phyloP scores from a whole-genome alignment of 805 yeast species.

The Saturnispora sekii region DNA sequence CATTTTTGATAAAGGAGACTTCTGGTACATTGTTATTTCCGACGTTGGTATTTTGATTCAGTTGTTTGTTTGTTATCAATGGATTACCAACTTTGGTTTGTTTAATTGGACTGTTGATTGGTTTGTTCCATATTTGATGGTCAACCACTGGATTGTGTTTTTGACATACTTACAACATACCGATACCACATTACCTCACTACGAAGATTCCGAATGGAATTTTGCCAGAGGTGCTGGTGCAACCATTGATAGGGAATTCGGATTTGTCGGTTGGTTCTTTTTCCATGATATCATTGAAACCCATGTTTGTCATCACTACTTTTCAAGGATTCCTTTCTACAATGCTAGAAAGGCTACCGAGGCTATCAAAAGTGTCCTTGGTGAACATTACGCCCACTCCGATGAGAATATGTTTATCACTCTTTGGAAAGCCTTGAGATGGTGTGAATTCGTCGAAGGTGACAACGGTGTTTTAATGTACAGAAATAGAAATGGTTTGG shows the following conservation, averaged over 20 bases:
- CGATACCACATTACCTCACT: slow-evolving; percentile 51
- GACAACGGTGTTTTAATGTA: slow-evolving; percentile 56
- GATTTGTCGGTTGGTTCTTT: slow-evolving; percentile 46
- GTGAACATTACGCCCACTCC: slow-evolving; percentile 38
- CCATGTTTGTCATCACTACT: slow-evolving; percentile 48
- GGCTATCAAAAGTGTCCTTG: slow-evolving; percentile 45
- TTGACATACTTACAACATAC: slow-evolving; percentile 57
- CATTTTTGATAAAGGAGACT: slow-evolving; percentile 43
- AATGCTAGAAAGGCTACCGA: slow-evolving; percentile 43
- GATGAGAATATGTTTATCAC: slow-evolving; percentile 50
- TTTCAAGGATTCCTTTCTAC: slow-evolving; percentile 47
- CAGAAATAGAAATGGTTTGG: slow-evolving; percentile 45
- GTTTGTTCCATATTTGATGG: slow-evolving; percentile 50
- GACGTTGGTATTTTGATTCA: slow-evolving; percentile 46
- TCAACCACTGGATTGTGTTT: slow-evolving; percentile 58
- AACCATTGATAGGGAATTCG: slow-evolving; percentile 53
- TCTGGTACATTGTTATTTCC: slow-evolving; percentile 44
- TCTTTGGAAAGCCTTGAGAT: slow-evolving; percentile 48
- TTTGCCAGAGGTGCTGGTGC: slow-evolving; percentile 62
- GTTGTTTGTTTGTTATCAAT: slow-evolving; percentile 37
- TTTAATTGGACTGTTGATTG: slow-evolving; percentile 45
- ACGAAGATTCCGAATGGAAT: slow-evolving; percentile 46
- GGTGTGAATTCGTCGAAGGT: slow-evolving; percentile 67
- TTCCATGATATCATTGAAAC: slow-evolving; percentile 53
- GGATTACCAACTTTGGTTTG: slow-evolving; percentile 39